Conservation (phyloP, 2,329 filamentous ascomycete species). For the Xylariaceae sp. region DNA sequence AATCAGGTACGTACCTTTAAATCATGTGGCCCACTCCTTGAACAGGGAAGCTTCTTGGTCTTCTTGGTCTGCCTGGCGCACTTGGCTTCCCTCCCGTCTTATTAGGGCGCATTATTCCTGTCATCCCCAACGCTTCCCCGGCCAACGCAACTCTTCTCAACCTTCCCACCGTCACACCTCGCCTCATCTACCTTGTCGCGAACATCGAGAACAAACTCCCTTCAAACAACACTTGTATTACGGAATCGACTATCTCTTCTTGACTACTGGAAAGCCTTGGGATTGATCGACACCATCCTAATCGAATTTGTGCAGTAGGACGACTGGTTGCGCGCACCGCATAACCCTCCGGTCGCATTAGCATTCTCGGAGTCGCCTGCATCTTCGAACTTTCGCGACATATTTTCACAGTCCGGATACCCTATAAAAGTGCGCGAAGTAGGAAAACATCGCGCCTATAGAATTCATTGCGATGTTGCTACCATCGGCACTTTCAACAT, state of each 20-base stretch:
- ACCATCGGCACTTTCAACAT: constrained; percentile 61
- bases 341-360: constrained; percentile 23
- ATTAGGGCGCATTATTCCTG: constrained; percentile 42
- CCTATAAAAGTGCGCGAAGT: constrained; percentile 2
- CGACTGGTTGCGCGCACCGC: background rate
- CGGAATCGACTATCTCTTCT: background rate
- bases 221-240: background rate
- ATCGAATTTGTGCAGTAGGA: constrained; percentile 10
- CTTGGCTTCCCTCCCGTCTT: constrained; percentile 30
- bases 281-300: background rate
- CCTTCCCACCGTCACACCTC: constrained; percentile 34
- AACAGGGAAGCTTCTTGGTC: constrained; percentile 22
- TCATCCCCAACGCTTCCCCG: constrained; percentile 32
- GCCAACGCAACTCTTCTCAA: constrained; percentile 32
- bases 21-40: constrained; percentile 37
- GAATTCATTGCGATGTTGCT: constrained; percentile 57
- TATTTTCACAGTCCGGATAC: constrained; percentile 3
- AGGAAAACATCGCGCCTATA: background rate
- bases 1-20: constrained; percentile 14
- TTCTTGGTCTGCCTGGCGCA: constrained; percentile 28
- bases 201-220: background rate
- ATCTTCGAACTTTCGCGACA: background rate
- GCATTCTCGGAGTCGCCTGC: constrained; percentile 1
- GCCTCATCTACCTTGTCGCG: constrained; percentile 24
- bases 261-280: background rate